Base-by-base conservation (phyloP, 1,284 basidiomycete species). In the Cryptococcus sp. region DNA sequence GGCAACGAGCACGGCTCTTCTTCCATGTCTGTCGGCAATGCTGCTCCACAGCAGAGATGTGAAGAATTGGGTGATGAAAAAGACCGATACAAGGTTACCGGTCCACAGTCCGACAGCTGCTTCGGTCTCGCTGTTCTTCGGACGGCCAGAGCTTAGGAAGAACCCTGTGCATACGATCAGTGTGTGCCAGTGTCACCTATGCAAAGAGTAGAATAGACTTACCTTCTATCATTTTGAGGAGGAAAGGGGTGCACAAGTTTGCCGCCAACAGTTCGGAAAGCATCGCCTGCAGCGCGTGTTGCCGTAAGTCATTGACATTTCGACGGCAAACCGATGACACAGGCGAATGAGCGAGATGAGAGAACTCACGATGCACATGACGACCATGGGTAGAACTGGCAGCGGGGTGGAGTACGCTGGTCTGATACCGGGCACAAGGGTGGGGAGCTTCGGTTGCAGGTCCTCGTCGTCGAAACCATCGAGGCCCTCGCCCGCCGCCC, bases 11-110 rank as follows among this genome's bases (percentile, higher is more conserved):
- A 99, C 95, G 13, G 86, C 83, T 27, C 94, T 87, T 44, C 88
- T 84, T 41, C 93, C 93, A 74, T 97, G 90, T 78, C 87, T 90
- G 57, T 95, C 90, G 13, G 95, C 95, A 19, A 94, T 87, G 23
- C 91, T 93, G 47, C 93, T 91, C 95, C 93, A 82, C 59, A 98
- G 84, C 45, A 99, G 81, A 35, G 93, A 95, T 1, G 95, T 98
- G 44, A 96, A 81, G 79, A 99, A 96, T 64, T 81, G 80, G 15
- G 80, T 79, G 56, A 82, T 77, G 74, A 82, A 83, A 74, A 82
- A 81, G 27, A 79, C 80, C 20, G 81, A 77, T 15, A 81, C 79
- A 10, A 80, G 70, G 58, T 80, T 80, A 65, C 79, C 79, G 1
- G 78, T 78, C 76, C 76, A 80, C 3, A 77, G 54, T 31, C 77